Conservation (phyloP, 73 alveolate species). For the Tetrahymena borealis region DNA sequence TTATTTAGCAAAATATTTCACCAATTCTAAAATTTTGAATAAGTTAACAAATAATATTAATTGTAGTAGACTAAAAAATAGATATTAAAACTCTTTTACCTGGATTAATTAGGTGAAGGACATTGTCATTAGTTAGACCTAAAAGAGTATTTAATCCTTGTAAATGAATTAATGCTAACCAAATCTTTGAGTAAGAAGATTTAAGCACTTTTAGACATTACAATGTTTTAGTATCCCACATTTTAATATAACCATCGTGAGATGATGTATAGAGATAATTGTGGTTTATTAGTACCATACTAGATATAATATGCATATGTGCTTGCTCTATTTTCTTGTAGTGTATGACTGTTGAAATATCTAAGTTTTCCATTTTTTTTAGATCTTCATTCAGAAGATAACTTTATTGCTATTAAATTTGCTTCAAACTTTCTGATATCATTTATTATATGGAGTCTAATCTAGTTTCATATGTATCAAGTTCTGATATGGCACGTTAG, state of each 20-base stretch:
- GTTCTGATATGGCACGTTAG: background rate
- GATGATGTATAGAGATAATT: background rate
- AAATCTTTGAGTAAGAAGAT: background rate
- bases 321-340: background rate
- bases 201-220: background rate
- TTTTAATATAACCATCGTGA: background rate
- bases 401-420: background rate
- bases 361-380: background rate
- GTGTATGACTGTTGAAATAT: background rate
- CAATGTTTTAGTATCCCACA: background rate
- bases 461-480: background rate
- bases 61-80: background rate
- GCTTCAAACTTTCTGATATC: background rate
- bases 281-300: background rate
- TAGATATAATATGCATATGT: background rate
- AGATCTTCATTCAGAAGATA: background rate
- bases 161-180: background rate
- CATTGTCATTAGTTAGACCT: background rate
- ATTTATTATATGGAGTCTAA: background rate
- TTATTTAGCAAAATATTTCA: too few species aligned
- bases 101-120: background rate
- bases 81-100: background rate
- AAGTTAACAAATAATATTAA: too few species aligned
- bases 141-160: background rate
- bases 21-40: too few species aligned